Evolutionary conservation across 257 asterid genomes (phyloP).

Genomic region (Penstemon davidsonii): DNA sequence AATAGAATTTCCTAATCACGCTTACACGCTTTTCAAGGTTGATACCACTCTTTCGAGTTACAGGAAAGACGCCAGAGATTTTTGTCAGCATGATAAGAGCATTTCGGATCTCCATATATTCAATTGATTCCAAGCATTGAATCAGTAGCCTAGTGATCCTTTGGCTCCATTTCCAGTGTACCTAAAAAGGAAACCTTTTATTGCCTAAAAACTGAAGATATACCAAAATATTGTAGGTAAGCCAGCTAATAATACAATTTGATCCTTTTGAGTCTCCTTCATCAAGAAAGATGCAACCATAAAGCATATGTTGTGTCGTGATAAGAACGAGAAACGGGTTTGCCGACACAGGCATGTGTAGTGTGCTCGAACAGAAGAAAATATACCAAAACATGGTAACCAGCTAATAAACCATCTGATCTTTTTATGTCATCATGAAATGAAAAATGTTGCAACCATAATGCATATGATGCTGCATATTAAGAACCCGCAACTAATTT

Average conservation of each 20-base stretch:
- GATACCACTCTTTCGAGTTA: conserved; percentile 96
- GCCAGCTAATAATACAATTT: conserved; percentile 19
- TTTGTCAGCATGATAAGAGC: conserved; percentile 90
- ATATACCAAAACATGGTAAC: no score
- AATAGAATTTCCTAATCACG: conserved; percentile 13
- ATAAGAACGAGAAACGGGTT: no score
- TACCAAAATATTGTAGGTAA: conserved; percentile 4
- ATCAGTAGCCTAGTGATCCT: conserved; percentile 89
- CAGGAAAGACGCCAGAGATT: conserved; percentile 88
- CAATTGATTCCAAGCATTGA: conserved; percentile 94
- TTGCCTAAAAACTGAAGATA: conserved; percentile 1
- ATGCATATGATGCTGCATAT: no score
- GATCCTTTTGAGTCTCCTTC: conserved; percentile 2
- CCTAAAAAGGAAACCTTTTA: conserved; percentile 46
- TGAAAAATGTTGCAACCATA: no score
- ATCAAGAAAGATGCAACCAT: conserved; percentile 10
- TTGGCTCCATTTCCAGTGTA: conserved; percentile 99
- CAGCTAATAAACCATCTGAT: no score
- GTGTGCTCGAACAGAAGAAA: background rate
- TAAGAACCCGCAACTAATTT: no score
- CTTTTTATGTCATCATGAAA: no score
- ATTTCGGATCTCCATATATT: conserved; percentile 97
- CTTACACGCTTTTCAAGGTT: conserved; percentile 96
- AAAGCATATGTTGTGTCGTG: background rate
- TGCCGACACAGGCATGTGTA: background rate